Base-by-base conservation (phyloP, 2,329 filamentous ascomycete genomes). In the Neofusicoccum ribis region DNA sequence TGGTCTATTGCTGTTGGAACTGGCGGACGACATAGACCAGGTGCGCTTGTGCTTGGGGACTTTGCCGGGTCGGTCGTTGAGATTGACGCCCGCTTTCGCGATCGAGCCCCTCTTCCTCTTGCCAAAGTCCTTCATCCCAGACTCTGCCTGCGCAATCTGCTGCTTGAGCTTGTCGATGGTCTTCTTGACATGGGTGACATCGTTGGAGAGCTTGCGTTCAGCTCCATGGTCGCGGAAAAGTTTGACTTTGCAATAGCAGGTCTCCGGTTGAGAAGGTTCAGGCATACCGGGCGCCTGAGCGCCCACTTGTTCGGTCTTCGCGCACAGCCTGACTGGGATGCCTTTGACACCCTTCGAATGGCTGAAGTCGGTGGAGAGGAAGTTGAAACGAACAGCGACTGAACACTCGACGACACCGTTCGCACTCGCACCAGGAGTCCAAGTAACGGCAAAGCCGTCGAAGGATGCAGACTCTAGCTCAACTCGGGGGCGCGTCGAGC, bases 311-410 rank as follows among this genome's bases (percentile, higher is more conserved):
- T 91, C 90, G 0, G 95, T 98, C 79, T 98, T 98, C 14, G 93
- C 89, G 77, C 94, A 98, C 0, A 98, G 85, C 64, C 95, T 85
- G 4, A 99, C 93, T 0, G 95, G 94, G 69, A 98, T 97, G 41
- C 95, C 95, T 79, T 98, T 99, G 56, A 99, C 95, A 51, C 95
- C 95, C 75, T 99, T 99, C 9, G 95, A 98, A 74, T 98, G 95
- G 77, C 94, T 98, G 76, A 98, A 99, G 75, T 99, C 95, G 8
- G 95, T 99, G 0, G 95, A 99, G 0, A 99, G 83, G 74, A 99
- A 99, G 80, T 99, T 99, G 84, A 98, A 99, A 51, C 95, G 91
- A 12, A 98, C 92, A 8, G 93, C 91, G 64, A 99, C 88, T 56
- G 88, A 91, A 76, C 93, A 95, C 71, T 97, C 93, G 3, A 90